A percentile compares a stretch with the other conserved stretches of the same genome.
phyloP scores from a whole-genome alignment of 2,329 filamentous ascomycete species.

The Trichothecium sympodiale region DNA sequence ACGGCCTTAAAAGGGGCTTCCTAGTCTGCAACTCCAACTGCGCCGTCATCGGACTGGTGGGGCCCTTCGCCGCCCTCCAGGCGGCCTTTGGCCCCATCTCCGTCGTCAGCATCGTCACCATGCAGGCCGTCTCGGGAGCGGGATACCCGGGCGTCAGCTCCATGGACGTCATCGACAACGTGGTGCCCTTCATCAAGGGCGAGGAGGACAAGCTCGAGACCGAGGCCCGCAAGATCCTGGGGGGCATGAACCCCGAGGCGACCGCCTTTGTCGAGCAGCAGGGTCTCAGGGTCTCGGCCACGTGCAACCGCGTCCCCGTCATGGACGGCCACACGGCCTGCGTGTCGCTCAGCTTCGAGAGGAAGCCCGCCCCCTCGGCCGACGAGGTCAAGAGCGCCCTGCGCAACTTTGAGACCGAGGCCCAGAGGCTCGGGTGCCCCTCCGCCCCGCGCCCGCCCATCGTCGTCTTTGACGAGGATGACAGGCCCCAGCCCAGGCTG shows the following conservation, averaged over 20 bases:
- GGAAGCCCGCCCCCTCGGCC: conserved; percentile 60
- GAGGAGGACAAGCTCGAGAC: conserved; percentile 96
- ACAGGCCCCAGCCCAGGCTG: conserved; percentile 82
- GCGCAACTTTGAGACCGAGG: conserved; percentile 71
- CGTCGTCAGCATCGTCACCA: conserved; percentile 67
- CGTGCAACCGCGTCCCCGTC: conserved; percentile 91
- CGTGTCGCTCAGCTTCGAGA: conserved; percentile 74
- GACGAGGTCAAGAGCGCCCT: conserved; percentile 71
- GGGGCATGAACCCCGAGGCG: conserved; percentile 56
- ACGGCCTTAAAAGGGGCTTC: conserved; percentile 72
- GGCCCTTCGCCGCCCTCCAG: conserved; percentile 85
- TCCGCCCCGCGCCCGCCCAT: conserved; percentile 77
- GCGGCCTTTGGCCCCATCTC: conserved; percentile 77
- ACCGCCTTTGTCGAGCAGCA: conserved; percentile 70
- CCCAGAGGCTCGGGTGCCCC: conserved; percentile 71
- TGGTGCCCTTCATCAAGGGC: conserved; percentile 84
- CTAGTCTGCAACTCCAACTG: conserved; percentile 98
- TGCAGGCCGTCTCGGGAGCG: conserved; percentile 89
- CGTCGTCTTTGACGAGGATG: conserved; percentile 77
- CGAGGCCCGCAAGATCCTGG: conserved; percentile 91
- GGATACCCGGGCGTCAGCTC: conserved; percentile 82
- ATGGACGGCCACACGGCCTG: conserved; percentile 94
- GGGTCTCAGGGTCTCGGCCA: conserved; percentile 65
- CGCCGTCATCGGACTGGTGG: conserved; percentile 90
- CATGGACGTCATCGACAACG: conserved; percentile 95